These are phyloP conservation scores for Crithidia sp. DNA, from an alignment of 208 protist genomes.

Conservation along the genomic window DNA sequence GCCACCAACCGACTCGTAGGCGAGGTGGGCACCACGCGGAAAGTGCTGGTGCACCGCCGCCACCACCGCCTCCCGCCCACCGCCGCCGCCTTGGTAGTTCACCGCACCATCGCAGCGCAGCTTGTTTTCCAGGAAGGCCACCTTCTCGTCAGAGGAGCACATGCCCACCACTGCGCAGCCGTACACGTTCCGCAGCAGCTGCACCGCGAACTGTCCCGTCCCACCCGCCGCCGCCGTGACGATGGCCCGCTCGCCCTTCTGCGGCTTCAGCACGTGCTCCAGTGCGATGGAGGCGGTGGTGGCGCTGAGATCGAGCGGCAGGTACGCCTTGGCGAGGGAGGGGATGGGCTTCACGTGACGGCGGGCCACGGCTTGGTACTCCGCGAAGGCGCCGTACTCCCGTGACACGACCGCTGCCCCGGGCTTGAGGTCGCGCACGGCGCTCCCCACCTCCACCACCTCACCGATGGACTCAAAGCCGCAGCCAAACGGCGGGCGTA, in stretches of 20 bases:
- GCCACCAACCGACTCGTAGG: slow-evolving; percentile 93
- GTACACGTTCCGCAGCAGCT: slow-evolving; percentile 87
- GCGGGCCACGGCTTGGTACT: slow-evolving; percentile 72
- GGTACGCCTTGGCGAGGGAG: slow-evolving; percentile 46
- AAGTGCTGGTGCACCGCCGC: slow-evolving; percentile 33
- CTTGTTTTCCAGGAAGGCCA: slow-evolving; percentile 53
- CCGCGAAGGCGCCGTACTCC: slow-evolving; percentile 77
- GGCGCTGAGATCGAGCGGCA: slow-evolving; percentile 84
- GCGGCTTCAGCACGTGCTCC: slow-evolving; percentile 67
- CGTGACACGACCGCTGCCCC: slow-evolving; percentile 77
- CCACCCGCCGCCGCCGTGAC: slow-evolving; percentile 91
- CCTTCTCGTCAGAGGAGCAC: slow-evolving; percentile 84
- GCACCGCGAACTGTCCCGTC: slow-evolving; percentile 90
- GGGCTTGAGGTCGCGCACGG: slow-evolving; percentile 46
- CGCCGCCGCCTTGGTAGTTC: slow-evolving; percentile 50
- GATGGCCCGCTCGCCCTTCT: slow-evolving; percentile 75
- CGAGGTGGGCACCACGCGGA: slow-evolving; percentile 82
- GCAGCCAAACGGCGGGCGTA: slow-evolving; percentile 80
- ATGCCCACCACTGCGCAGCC: slow-evolving; percentile 86
- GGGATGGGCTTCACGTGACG: slow-evolving; percentile 63
- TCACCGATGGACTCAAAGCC: slow-evolving; percentile 88
- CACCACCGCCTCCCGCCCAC: neutral
- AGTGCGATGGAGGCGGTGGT: slow-evolving; percentile 89
- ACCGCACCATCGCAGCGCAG: slow-evolving; percentile 84
- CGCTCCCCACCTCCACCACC: slow-evolving; percentile 59